phyloP scores from a whole-genome alignment of 805 yeast species.

The Metschnikowia vanudenii region DNA sequence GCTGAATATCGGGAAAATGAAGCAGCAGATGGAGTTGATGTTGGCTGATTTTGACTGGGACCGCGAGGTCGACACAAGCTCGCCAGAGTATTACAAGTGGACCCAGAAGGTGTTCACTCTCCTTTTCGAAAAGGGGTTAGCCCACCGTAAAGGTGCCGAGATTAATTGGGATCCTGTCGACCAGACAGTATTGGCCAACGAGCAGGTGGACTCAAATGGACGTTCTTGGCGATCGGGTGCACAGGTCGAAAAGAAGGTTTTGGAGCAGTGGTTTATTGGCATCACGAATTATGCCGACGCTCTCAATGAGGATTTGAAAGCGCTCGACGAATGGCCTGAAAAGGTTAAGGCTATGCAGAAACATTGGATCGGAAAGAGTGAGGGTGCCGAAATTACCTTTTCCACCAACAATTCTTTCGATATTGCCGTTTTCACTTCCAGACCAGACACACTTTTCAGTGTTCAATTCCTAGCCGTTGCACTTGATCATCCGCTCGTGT shows the following conservation, averaged over 20 bases:
- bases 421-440: constrained; percentile 72
- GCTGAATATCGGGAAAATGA: constrained; percentile 80
- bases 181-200: constrained; percentile 89
- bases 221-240: constrained; percentile 98
- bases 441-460: constrained; percentile 84
- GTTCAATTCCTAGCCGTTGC: constrained; percentile 84
- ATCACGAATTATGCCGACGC: constrained; percentile 79
- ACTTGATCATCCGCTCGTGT: constrained; percentile 61
- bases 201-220: constrained; percentile 91
- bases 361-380: constrained; percentile 91
- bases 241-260: constrained; percentile 71
- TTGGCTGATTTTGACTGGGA: constrained; percentile 92
- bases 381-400: constrained; percentile 72
- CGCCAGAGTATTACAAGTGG: constrained; percentile 86
- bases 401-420: constrained; percentile 22
- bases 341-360: constrained; percentile 87
- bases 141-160: constrained; percentile 81
- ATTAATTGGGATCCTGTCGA: constrained; percentile 99
- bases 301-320: constrained; percentile 60
- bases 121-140: constrained; percentile 72
- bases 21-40: constrained; percentile 74
- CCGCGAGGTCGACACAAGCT: constrained; percentile 80
- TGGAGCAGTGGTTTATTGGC: constrained; percentile 92
- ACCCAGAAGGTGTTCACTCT: constrained; percentile 84
- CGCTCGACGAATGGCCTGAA: constrained; percentile 76